Evolutionary conservation across 805 yeast genomes (phyloP).

Genomic region (Saccharomycopsis sp.): DNA sequence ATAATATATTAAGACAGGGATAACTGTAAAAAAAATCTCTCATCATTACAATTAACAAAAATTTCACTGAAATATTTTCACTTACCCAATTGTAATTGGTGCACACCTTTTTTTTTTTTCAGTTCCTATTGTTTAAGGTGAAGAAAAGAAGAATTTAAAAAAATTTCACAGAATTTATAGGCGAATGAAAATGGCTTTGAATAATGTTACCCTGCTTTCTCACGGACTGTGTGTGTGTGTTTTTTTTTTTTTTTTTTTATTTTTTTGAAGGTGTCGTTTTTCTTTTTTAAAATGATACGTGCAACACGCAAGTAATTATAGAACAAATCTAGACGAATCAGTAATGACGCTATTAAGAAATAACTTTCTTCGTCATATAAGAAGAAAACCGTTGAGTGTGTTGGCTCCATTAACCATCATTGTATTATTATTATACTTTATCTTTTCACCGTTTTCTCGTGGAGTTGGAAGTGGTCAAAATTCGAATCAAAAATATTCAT

Average conservation of each 20-base stretch:
- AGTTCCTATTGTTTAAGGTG: too few relatives aligned
- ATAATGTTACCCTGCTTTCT: too few relatives aligned
- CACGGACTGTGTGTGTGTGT: too few relatives aligned
- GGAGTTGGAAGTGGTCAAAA: slow-evolving; percentile 2
- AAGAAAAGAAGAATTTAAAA: too few relatives aligned
- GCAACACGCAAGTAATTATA: background rate
- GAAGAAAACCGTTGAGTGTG: slow-evolving; percentile 49
- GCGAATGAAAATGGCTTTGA: too few relatives aligned
- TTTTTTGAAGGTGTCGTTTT: background rate
- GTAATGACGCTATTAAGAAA: slow-evolving; percentile 25
- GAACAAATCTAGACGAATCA: background rate
- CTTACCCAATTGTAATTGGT: background rate
- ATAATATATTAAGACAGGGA: slow-evolving; percentile 78
- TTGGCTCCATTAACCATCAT: slow-evolving; percentile 42
- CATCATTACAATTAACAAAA: slow-evolving; percentile 53
- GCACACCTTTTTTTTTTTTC: background rate
- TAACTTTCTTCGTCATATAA: slow-evolving; percentile 43
- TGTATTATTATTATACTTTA: slow-evolving; percentile 35
- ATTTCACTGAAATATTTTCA: background rate
- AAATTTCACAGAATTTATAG: too few relatives aligned
- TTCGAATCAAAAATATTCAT: slow-evolving; percentile 46
- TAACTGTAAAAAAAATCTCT: slow-evolving; percentile 59
- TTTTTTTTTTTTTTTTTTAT: background rate
- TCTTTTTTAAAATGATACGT: background rate
- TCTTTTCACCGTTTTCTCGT: slow-evolving; percentile 29